phyloP scores from a whole-genome alignment of 2,329 filamentous ascomycete genomes.

The Ophiocordyceps unilateralis region DNA sequence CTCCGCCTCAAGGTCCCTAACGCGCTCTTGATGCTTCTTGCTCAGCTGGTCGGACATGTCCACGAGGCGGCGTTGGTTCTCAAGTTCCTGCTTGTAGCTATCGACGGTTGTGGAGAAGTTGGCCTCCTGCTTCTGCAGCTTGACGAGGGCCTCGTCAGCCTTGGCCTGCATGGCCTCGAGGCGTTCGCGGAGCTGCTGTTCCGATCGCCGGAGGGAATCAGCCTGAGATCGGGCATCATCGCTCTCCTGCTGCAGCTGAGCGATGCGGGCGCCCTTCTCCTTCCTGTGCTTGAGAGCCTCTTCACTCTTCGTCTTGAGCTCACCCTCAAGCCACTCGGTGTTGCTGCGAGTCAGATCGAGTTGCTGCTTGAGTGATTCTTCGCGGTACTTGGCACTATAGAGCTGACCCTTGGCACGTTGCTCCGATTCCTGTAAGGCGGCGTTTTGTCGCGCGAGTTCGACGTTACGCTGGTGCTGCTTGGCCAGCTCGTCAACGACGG shows the following conservation, averaged over 20 bases:
- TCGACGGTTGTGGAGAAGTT: conserved; percentile 68
- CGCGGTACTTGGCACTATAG: conserved; percentile 72
- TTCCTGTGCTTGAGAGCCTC: conserved; percentile 85
- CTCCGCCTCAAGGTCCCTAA: conserved; percentile 52
- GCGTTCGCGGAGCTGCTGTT: conserved; percentile 63
- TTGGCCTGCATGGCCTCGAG: conserved; percentile 74
- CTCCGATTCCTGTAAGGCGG: conserved; percentile 63
- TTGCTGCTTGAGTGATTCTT: conserved; percentile 81
- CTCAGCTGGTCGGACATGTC: conserved; percentile 67
- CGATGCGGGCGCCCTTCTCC: conserved; percentile 80
- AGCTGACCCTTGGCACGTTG: conserved; percentile 68
- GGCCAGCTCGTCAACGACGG: conserved; percentile 70
- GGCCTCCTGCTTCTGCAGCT: conserved; percentile 74
- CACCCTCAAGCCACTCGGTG: conserved; percentile 82
- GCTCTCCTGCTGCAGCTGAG: conserved; percentile 73
- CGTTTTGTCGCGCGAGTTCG: conserved; percentile 67
- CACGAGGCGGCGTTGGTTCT: conserved; percentile 63
- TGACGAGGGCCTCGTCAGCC: conserved; percentile 66
- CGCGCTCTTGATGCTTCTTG: conserved; percentile 50
- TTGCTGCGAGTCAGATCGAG: conserved; percentile 76
- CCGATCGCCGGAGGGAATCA: conserved; percentile 62
- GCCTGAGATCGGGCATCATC: conserved; percentile 68
- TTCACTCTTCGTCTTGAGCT: conserved; percentile 75
- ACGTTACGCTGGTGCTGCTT: conserved; percentile 79
- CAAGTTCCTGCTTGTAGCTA: conserved; percentile 71